A percentile compares a stretch with the other conserved stretches of the same genome.
Conservation (phyloP, 2,329 filamentous ascomycete species). For the Paramyrothecium roridum region DNA sequence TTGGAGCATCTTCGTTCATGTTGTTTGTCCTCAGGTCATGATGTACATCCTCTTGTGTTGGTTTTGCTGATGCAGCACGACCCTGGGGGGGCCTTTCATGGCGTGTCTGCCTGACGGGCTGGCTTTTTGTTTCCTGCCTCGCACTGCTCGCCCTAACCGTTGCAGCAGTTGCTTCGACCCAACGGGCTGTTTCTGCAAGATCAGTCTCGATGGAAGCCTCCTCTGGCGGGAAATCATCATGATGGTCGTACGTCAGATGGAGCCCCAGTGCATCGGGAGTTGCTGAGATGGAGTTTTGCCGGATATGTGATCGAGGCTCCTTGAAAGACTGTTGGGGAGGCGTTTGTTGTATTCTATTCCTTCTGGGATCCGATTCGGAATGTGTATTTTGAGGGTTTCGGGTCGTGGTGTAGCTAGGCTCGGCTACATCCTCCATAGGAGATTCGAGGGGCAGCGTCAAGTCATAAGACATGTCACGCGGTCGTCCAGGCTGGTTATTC, state of each 20-base stretch:
- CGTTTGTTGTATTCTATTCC: neutral
- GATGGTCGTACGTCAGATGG: neutral
- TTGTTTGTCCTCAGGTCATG: neutral
- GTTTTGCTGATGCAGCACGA: neutral
- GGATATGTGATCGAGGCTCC: neutral
- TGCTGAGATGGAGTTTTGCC: neutral
- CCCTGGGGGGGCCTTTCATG: neutral
- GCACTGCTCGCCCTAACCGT: neutral
- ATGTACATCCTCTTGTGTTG: neutral
- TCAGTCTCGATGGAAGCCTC: neutral
- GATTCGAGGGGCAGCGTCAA: neutral
- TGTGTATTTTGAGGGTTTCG: neutral
- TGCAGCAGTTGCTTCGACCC: neutral
- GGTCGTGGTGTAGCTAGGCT: neutral
- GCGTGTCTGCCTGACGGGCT: neutral
- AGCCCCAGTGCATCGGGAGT: neutral
- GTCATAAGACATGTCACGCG: conserved; percentile 1
- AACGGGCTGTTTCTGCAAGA: neutral
- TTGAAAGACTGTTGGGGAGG: neutral
- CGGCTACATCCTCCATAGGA: neutral
- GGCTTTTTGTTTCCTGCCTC: neutral
- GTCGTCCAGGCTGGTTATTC: conserved; percentile 13
- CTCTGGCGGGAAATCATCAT: neutral
- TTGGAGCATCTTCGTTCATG: neutral
- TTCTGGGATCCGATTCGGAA: neutral